Percentiles rank a stretch among this genome's conserved stretches.
phyloP scores from a whole-genome alignment of 2,329 filamentous ascomycete genomes.

The Pseudonectria foliicola region DNA sequence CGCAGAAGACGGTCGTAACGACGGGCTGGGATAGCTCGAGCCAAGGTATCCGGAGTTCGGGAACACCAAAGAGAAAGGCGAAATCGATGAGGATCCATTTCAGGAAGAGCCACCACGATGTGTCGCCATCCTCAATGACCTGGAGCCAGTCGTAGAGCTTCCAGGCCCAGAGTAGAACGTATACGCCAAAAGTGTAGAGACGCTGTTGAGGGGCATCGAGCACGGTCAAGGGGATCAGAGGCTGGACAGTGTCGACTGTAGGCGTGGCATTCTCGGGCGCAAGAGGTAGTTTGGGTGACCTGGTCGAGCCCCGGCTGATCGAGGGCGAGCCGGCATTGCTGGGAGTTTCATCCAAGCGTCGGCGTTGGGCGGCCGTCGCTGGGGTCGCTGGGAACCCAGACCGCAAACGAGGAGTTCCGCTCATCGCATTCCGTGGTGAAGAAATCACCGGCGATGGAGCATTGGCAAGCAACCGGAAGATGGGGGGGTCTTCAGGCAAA shows the following conservation, averaged over 20 bases:
- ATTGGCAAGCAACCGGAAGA: constrained; percentile 8
- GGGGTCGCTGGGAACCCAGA: constrained; percentile 77
- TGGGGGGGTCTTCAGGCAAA: neutral
- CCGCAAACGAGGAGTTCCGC: constrained; percentile 72
- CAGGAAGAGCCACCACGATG: constrained; percentile 83
- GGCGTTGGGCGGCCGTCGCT: constrained; percentile 37
- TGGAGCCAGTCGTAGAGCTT: constrained; percentile 80
- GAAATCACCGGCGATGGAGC: constrained; percentile 11
- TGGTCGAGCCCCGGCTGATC: constrained; percentile 23
- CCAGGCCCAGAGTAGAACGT: constrained; percentile 69
- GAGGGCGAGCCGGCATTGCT: constrained; percentile 24
- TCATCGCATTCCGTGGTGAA: constrained; percentile 61
- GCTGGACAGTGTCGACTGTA: constrained; percentile 32
- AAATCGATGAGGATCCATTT: constrained; percentile 92
- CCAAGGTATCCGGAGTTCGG: constrained; percentile 89
- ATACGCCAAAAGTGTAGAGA: constrained; percentile 77
- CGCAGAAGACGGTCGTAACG: constrained; percentile 62
- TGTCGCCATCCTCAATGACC: constrained; percentile 71
- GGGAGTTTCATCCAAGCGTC: constrained; percentile 26
- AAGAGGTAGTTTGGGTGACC: constrained; percentile 34
- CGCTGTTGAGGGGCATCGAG: constrained; percentile 89
- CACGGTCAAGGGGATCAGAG: constrained; percentile 72
- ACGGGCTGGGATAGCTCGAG: constrained; percentile 78
- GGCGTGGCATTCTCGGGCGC: constrained; percentile 36
- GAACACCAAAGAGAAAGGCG: constrained; percentile 78